Base-by-base conservation (phyloP, 2,329 filamentous ascomycete genomes). In the Fusarium incarnatum region DNA sequence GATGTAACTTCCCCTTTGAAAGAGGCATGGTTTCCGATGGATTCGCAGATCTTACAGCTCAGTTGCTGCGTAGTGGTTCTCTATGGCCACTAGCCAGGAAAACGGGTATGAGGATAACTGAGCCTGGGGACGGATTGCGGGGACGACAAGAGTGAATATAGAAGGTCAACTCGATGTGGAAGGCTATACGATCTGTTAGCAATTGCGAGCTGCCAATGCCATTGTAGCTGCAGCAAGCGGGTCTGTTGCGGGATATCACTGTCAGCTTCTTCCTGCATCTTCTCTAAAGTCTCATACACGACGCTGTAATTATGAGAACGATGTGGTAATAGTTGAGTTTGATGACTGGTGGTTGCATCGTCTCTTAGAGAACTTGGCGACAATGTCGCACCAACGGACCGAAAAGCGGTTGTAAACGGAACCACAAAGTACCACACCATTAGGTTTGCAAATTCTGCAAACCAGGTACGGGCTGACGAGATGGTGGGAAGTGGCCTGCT, bases 71-170 rank as follows among this genome's bases (percentile, higher is more conserved):
- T 46, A 44, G n/a, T 47, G 27, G 32, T 53, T 15, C 41, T 30
- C 41, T 41, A 28, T 18, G 20, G 56, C 41, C 28, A 28, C 54
- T 48, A 42, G 54, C 46, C 30, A 50, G 48, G 56, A 28, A 18
- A 23, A 12, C 50, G 40, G 47, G 40, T 46, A 45, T 48, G 27
- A 68, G 63, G 52, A 46, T 44, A 42, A 42, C 45, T 52, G 61
- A 52, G 30, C 60, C 53, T 37, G 46, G 65, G 59, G 54, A 54
- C 30, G 25, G 59, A 71, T 50, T 53, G 68, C 44, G 68, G 68
- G 68, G 67, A 71, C 50, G 55, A 48, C 18, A 54, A 25, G 15
- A 54, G 46, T 41, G 40, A 27, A 46, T 23, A 34, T 28, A 30
- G 23, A 60, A 42, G 22, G 34, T n/a, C 27, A 40, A 20, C 18